These are phyloP conservation scores for Quillaja saponaria DNA, from an alignment of 306 rosid species.

Conservation along the genomic window DNA sequence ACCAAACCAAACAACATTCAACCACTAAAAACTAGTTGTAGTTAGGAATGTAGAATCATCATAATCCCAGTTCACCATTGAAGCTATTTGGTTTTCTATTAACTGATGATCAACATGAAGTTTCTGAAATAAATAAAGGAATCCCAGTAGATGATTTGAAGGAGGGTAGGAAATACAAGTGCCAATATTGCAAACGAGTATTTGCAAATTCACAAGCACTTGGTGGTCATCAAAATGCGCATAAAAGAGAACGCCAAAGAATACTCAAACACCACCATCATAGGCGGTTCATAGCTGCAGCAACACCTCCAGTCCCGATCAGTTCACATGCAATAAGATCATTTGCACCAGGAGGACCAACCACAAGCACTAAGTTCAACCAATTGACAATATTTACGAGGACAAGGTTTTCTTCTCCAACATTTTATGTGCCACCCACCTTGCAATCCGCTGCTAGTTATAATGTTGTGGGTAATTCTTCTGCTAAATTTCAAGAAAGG, in stretches of 20 bases:
- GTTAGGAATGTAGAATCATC: constrained; percentile 31
- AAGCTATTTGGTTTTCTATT: constrained; percentile 63
- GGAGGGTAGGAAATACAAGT: constrained; percentile 51
- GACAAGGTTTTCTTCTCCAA: constrained; percentile 17
- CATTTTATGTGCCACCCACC: constrained; percentile 10
- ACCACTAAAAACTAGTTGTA: too few species aligned
- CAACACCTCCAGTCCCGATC: background rate
- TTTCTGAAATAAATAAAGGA: constrained; percentile 4
- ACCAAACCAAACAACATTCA: background rate
- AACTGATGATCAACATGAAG: constrained; percentile 33
- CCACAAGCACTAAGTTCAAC: background rate
- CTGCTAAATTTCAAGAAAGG: constrained; percentile 22
- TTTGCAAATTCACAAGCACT: constrained; percentile 66
- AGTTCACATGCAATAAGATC: constrained; percentile 30
- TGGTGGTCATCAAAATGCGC: constrained; percentile 84
- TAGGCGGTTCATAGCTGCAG: constrained; percentile 22
- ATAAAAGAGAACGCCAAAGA: constrained; percentile 72
- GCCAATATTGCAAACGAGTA: constrained; percentile 60
- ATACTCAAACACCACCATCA: constrained; percentile 21
- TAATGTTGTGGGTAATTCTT: background rate
- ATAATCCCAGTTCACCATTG: constrained; percentile 32
- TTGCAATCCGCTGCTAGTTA: constrained; percentile 16
- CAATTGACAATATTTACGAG: too few species aligned
- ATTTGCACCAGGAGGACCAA: constrained; percentile 4
- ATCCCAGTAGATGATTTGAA: background rate